These are phyloP conservation scores for Rhodosporidiobolus sp. DNA, from an alignment of 768 basidiomycete species.

Conservation along the genomic window DNA sequence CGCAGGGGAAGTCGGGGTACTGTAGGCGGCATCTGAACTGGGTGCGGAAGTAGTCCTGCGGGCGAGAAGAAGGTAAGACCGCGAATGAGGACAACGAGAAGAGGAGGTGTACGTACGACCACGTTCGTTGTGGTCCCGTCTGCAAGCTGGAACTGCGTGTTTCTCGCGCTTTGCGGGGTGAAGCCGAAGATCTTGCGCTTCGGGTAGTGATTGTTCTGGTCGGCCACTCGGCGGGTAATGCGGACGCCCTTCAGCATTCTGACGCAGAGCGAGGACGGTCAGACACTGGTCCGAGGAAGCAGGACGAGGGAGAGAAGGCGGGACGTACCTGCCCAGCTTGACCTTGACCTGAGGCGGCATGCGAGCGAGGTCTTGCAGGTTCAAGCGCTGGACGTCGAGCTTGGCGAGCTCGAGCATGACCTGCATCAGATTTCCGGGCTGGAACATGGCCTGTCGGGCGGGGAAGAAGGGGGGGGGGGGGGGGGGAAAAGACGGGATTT, in stretches of 20 bases:
- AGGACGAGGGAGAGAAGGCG: too few species aligned
- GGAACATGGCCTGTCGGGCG: too few species aligned
- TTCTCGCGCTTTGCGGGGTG: background rate
- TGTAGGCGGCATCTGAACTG: background rate
- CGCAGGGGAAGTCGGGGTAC: slow-evolving; percentile 19
- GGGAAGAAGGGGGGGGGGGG: too few species aligned
- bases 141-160: background rate
- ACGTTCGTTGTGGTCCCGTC: slow-evolving; percentile 3
- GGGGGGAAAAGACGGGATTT: too few species aligned
- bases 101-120: background rate
- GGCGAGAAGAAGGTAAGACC: background rate
- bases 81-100: too few species aligned
- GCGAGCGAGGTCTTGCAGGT: background rate
- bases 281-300: too few species aligned
- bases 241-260: slow-evolving; percentile 17
- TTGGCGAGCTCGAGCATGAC: slow-evolving; percentile 8
- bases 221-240: slow-evolving; percentile 3
- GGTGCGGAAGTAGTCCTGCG: slow-evolving; percentile 10
- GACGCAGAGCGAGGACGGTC: background rate
- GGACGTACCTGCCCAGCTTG: background rate
- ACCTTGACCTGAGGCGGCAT: background rate
- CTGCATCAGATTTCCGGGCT: too few species aligned
- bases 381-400: background rate
- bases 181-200: slow-evolving; percentile 18
- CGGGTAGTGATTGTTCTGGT: background rate